Evolutionary conservation across 2,329 filamentous ascomycete species (phyloP).

Genomic region (Neodidymelliopsis sp.): DNA sequence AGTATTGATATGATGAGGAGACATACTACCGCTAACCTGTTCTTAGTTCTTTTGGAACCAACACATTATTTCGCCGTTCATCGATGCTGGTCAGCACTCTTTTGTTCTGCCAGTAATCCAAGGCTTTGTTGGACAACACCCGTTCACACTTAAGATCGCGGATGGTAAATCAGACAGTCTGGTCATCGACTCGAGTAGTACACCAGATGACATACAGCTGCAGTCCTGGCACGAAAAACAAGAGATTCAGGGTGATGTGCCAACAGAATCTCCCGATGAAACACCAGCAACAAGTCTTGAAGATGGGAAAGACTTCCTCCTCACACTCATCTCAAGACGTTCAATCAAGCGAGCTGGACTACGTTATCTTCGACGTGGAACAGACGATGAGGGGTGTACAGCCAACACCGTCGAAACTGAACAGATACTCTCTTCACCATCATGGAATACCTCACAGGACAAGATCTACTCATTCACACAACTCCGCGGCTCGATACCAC

Average conservation of each 20-base stretch:
- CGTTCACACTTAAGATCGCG: slow-evolving; percentile 73
- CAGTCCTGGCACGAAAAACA: slow-evolving; percentile 42
- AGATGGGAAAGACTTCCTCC: slow-evolving; percentile 64
- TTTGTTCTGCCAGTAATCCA: slow-evolving; percentile 86
- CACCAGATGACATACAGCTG: slow-evolving; percentile 46
- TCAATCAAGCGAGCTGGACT: slow-evolving; percentile 86
- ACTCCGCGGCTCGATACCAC: slow-evolving; percentile 85
- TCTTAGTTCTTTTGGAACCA: slow-evolving; percentile 87
- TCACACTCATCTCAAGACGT: slow-evolving; percentile 92
- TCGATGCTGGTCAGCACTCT: slow-evolving; percentile 73
- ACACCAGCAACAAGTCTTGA: slow-evolving; percentile 43
- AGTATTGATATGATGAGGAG: slow-evolving; percentile 20
- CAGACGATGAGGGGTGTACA: slow-evolving; percentile 86
- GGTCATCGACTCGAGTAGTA: slow-evolving; percentile 44
- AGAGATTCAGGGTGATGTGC: slow-evolving; percentile 32
- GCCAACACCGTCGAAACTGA: slow-evolving; percentile 96
- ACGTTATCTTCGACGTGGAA: slow-evolving; percentile 86
- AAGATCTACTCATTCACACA: slow-evolving; percentile 87
- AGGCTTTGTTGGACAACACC: slow-evolving; percentile 87
- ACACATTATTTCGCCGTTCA: slow-evolving; percentile 75
- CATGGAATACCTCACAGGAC: slow-evolving; percentile 64
- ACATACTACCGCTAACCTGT: slow-evolving; percentile 4
- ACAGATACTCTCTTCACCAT: slow-evolving; percentile 80
- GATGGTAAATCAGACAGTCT: slow-evolving; percentile 47
- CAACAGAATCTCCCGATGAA: slow-evolving; percentile 20